A percentile compares a stretch with the other conserved stretches of the same genome.
These are phyloP conservation scores for Rugonectria rugulosa DNA, from an alignment of 2,329 filamentous ascomycete species.

Conservation along the genomic window DNA sequence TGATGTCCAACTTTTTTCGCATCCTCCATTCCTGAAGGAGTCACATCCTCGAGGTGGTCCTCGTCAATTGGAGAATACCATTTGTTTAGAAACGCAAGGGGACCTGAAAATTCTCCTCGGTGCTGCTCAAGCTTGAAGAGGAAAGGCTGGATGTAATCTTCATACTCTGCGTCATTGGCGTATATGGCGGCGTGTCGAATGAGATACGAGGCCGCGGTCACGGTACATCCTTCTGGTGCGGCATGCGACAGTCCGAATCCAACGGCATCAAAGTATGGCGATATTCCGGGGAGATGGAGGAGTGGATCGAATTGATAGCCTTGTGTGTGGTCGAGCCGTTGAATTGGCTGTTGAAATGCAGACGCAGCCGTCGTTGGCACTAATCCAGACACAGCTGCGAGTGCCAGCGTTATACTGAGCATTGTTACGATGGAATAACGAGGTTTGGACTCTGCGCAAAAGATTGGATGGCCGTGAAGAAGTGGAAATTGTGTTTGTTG, in stretches of 20 bases:
- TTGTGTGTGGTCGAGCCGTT: constrained; percentile 28
- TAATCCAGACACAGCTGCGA: constrained; percentile 5
- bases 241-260: constrained; percentile 31
- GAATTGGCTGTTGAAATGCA: constrained; percentile 26
- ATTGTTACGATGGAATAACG: too few species aligned
- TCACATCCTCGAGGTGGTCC: constrained; percentile 31
- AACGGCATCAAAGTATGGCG: constrained; percentile 36
- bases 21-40: constrained; percentile 31
- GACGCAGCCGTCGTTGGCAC: constrained; percentile 10
- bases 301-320: constrained; percentile 36
- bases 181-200: constrained; percentile 36
- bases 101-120: constrained; percentile 30
- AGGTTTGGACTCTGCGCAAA: too few species aligned
- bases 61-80: constrained; percentile 35
- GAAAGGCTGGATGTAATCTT: constrained; percentile 35
- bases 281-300: constrained; percentile 33
- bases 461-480: too few species aligned
- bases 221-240: constrained; percentile 32
- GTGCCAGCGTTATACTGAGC: too few species aligned
- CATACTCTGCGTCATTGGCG: constrained; percentile 35
- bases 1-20: constrained; percentile 28
- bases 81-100: constrained; percentile 26
- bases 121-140: constrained; percentile 32
- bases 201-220: constrained; percentile 32
- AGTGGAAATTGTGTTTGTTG: too few species aligned